These are phyloP conservation scores for Aegilops umbellulata DNA, from an alignment of 176 grass and related monocot genomes.

Conservation along the genomic window DNA sequence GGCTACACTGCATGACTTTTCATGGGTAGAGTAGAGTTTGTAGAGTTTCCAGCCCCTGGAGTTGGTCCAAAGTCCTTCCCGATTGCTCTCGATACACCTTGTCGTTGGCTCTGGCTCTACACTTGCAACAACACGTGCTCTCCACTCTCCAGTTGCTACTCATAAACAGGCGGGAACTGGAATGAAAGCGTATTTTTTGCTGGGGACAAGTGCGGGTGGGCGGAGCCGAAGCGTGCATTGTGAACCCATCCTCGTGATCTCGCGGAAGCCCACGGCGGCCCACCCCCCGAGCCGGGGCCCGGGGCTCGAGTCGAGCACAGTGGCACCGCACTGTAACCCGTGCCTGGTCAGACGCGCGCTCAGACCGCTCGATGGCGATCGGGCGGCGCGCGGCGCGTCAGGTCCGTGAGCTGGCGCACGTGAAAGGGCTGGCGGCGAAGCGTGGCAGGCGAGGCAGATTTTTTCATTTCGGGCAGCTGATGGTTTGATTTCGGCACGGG, in stretches of 20 bases:
- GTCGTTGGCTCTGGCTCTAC: not conserved
- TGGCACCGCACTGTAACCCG: not conserved
- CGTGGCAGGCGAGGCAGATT: not conserved
- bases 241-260: too few relatives aligned
- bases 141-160: not conserved
- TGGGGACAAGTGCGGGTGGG: too few relatives aligned
- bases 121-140: not conserved
- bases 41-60: not conserved
- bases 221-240: too few relatives aligned
- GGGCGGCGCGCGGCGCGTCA: not conserved
- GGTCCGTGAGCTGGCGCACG: slow-evolving; percentile 42
- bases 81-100: not conserved
- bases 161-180: too few relatives aligned
- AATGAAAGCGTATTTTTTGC: too few relatives aligned
- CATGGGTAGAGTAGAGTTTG: not conserved
- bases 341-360: not conserved
- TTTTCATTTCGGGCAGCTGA: not conserved
- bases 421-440: not conserved
- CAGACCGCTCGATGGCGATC: not conserved
- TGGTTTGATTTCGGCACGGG: not conserved
- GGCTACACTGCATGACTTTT: not conserved
- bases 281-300: too few relatives aligned
- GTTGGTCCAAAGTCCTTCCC: not conserved
- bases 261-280: too few relatives aligned
- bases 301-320: not conserved